A percentile compares a stretch with the other conserved stretches of the same genome.
phyloP scores from a whole-genome alignment of 768 basidiomycete genomes.

The Saitozyma sp. region DNA sequence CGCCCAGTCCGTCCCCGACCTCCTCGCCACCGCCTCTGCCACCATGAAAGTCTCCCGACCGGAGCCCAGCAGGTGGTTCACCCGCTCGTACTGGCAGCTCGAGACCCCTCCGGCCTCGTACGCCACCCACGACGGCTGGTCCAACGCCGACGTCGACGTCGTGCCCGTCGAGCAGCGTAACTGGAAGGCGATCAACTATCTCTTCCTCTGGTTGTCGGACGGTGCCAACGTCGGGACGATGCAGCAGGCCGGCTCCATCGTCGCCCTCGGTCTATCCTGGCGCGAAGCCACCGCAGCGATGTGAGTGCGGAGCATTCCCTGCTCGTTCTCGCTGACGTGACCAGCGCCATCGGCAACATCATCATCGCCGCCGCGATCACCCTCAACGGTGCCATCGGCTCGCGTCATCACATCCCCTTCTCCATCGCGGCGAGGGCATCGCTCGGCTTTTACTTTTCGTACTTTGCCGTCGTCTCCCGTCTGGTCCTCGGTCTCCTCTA shows the following conservation, averaged over 20 bases:
- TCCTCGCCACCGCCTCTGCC: background rate
- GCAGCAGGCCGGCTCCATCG: conserved; percentile 46
- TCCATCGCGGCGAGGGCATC: conserved; percentile 78
- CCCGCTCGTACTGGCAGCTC: conserved; percentile 38
- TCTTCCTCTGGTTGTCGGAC: conserved; percentile 46
- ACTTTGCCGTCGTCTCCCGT: conserved; percentile 77
- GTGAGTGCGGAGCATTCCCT: conserved; percentile 18
- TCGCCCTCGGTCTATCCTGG: conserved; percentile 43
- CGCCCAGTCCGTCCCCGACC: too few species aligned
- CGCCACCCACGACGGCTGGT: conserved; percentile 45
- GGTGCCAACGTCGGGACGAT: conserved; percentile 49
- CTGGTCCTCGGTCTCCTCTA: conserved; percentile 77
- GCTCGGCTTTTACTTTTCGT: conserved; percentile 87
- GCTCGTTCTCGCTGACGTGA: conserved; percentile 45
- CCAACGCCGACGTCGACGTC: conserved; percentile 47
- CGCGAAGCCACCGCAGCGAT: conserved; percentile 43
- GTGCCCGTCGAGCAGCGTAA: conserved; percentile 41
- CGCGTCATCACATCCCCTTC: conserved; percentile 74
- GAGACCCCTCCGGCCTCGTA: conserved; percentile 45
- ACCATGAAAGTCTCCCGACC: conserved; percentile 3
- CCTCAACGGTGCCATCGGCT: conserved; percentile 74
- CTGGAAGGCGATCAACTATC: conserved; percentile 46
- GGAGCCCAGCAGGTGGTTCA: conserved; percentile 31
- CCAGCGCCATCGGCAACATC: conserved; percentile 70
- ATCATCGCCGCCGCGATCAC: conserved; percentile 74